Percentiles rank a stretch among this genome's conserved stretches.
These are phyloP conservation scores for Amanita thiersii DNA, from an alignment of 768 basidiomycete genomes.

Conservation along the genomic window DNA sequence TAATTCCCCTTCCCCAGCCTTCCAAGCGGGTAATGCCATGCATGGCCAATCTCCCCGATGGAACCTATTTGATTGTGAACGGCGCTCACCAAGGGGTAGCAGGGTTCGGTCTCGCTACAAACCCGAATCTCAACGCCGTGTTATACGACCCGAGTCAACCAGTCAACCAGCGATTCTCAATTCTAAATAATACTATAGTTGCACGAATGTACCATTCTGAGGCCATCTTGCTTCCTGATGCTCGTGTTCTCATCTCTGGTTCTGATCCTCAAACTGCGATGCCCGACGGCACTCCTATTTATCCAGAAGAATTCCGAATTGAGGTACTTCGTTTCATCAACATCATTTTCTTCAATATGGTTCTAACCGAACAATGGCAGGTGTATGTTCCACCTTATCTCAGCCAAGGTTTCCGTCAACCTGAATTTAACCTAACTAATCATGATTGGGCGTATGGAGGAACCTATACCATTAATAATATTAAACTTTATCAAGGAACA, in stretches of 20 bases:
- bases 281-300: slow-evolving; percentile 32
- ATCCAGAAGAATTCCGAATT: slow-evolving; percentile 71
- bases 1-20: slow-evolving; percentile 32
- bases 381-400: slow-evolving; percentile 88
- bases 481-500: slow-evolving; percentile 35
- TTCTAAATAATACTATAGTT: slow-evolving; percentile 60
- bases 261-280: slow-evolving; percentile 58
- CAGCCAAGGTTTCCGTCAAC: slow-evolving; percentile 51
- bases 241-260: slow-evolving; percentile 67
- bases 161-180: slow-evolving; percentile 52
- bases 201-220: slow-evolving; percentile 75
- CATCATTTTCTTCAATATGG: not conserved
- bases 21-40: slow-evolving; percentile 71
- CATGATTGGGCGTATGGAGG: slow-evolving; percentile 60
- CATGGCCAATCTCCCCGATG: slow-evolving; percentile 64
- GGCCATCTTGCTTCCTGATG: slow-evolving; percentile 67
- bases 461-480: slow-evolving; percentile 41
- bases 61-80: slow-evolving; percentile 72
- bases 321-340: slow-evolving; percentile 21
- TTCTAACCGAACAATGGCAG: slow-evolving; percentile 20
- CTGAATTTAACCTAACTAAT: slow-evolving; percentile 45
- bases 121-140: slow-evolving; percentile 57
- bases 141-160: slow-evolving; percentile 64
- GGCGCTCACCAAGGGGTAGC: slow-evolving; percentile 65
- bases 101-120: slow-evolving; percentile 61